Evolutionary conservation across 495 filamentous ascomycete genomes (phyloP).

Genomic region (Hypoxylon subgilvum): DNA sequence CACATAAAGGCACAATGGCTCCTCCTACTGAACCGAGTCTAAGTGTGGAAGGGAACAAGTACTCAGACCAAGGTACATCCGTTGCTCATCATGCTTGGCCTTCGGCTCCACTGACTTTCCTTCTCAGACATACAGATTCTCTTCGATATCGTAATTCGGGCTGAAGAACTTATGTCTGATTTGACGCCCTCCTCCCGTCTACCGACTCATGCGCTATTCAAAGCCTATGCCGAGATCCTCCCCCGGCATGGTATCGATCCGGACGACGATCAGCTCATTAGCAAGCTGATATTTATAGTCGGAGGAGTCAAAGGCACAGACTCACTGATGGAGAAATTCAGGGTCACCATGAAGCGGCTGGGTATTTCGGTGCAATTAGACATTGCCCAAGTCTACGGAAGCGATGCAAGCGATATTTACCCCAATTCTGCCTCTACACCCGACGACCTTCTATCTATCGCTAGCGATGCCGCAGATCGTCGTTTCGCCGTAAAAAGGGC

Average conservation of each 20-base stretch:
- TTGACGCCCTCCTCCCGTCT: slow-evolving; percentile 65
- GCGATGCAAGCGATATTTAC: slow-evolving; percentile 23
- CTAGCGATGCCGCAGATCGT: slow-evolving; percentile 3
- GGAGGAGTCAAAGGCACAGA: slow-evolving; percentile 55
- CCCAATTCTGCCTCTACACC: slow-evolving; percentile 3
- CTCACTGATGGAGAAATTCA: slow-evolving; percentile 69
- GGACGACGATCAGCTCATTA: slow-evolving; percentile 74
- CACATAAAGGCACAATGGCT: slow-evolving; percentile 14
- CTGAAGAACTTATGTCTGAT: slow-evolving; percentile 62
- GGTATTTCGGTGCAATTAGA: slow-evolving; percentile 72
- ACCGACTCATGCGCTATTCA: slow-evolving; percentile 80
- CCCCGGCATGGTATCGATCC: slow-evolving; percentile 68
- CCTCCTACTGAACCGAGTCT: slow-evolving; percentile 1
- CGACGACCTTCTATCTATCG: slow-evolving; percentile 14
- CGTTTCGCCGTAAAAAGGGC: slow-evolving; percentile 1
- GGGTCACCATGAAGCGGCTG: slow-evolving; percentile 65
- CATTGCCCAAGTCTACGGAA: slow-evolving; percentile 14
- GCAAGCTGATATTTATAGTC: slow-evolving; percentile 81
- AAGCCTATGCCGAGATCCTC: slow-evolving; percentile 76
- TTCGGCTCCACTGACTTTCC: slow-evolving; percentile 25
- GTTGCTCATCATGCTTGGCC: background rate
- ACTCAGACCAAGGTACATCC: slow-evolving; percentile 69
- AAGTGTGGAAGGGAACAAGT: slow-evolving; percentile 38
- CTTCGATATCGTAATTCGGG: slow-evolving; percentile 74
- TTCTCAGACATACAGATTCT: slow-evolving; percentile 75